phyloP scores from a whole-genome alignment of 2,329 filamentous ascomycete species.

The Exophiala calicioides region DNA sequence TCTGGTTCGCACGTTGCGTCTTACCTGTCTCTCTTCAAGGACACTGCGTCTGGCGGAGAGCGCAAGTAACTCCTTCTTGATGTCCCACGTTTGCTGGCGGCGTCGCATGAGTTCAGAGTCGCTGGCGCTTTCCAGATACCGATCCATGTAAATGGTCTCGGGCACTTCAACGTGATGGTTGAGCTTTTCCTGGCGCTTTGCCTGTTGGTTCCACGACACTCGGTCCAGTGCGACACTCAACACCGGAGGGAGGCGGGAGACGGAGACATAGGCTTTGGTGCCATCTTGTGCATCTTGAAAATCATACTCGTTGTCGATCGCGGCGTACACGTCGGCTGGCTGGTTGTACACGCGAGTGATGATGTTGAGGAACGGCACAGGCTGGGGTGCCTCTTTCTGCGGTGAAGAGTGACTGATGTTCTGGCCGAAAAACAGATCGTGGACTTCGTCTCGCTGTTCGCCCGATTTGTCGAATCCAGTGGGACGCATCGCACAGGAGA shows the following conservation, averaged over 20 bases:
- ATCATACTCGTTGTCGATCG: conserved; percentile 83
- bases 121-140: conserved; percentile 72
- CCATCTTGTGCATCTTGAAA: conserved; percentile 70
- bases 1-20: background rate
- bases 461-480: conserved; percentile 65
- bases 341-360: conserved; percentile 51
- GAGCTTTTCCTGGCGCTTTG: conserved; percentile 67
- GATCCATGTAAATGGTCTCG: conserved; percentile 80
- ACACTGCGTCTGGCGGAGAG: conserved; percentile 53
- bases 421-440: conserved; percentile 59
- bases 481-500: conserved; percentile 83
- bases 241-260: conserved; percentile 76
- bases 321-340: conserved; percentile 72
- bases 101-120: conserved; percentile 63
- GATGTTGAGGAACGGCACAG: conserved; percentile 60
- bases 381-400: conserved; percentile 30
- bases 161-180: conserved; percentile 76
- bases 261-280: conserved; percentile 66
- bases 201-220: conserved; percentile 67
- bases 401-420: conserved; percentile 32
- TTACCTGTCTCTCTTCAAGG: conserved; percentile 35
- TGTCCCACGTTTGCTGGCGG: conserved; percentile 72
- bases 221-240: conserved; percentile 89
- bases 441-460: conserved; percentile 79
- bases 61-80: conserved; percentile 64